Evolutionary conservation across 768 basidiomycete species (phyloP), one percentile per base, ranked within the genome.

Genomic region (Vishniacozyma victoriae): DNA sequence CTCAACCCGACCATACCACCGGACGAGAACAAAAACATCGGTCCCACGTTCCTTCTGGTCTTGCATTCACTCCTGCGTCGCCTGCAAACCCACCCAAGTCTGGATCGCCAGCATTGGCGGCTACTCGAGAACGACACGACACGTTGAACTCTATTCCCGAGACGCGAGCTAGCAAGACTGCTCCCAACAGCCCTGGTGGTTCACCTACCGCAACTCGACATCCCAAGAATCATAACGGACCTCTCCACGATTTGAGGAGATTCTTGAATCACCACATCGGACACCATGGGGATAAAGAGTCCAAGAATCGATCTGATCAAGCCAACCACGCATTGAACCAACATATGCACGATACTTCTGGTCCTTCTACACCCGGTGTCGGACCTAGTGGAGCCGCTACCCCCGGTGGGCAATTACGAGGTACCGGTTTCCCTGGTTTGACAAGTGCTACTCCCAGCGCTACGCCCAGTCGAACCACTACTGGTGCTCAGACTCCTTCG

Each of bases 251-350:
- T 72, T 82, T 96, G 64, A 89, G 89, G 69, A 86, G 91, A 23
- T 95, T 97, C 76, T 80, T 99, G 55, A 87, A 93, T 74, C 81
- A 87, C 73, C 89, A 93, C 74, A 82, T 93, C 41, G 82, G 82
- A 50, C 82, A 85, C 60, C 75, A 75, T 38, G 65, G 72, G 18
- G 46, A 61, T 26, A 47, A 66, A 37, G 53, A 60, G 41, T 39
- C 38, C 45, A 51, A 42, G 54, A 44, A 18, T 56, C 57, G 9
- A 53, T 57, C 20, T 9, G 9, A 33, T n/a, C n/a, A n/a, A n/a
- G 60, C 57, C 14, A 37, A 54, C 18, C 59, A 57, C 16, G 59
- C 64, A 18, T 33, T 60, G 18, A 46, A 54, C 39, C 44, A 48
- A 1, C 59, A 62, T 26, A 31, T 59, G 37, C 51, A 55, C 35